phyloP scores from a whole-genome alignment of 345 rosid genomes.

The Eucalyptus regnans region DNA sequence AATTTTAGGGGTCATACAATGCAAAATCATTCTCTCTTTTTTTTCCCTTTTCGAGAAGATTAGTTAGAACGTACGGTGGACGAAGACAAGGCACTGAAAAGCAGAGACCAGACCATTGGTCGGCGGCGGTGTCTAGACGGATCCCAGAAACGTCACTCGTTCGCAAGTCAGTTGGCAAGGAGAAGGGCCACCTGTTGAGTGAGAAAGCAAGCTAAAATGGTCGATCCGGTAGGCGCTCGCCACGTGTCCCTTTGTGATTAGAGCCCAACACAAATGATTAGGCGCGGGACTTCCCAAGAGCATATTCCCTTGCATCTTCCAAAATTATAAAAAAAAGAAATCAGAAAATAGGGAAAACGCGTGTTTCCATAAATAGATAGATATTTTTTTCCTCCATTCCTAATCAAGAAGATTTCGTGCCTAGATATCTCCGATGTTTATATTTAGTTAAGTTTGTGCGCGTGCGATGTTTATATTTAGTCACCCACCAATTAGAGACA shows the following conservation, averaged over 20 bases:
- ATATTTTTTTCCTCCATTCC: neutral
- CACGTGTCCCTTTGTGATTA: neutral
- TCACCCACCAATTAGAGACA: neutral
- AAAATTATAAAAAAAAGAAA: neutral
- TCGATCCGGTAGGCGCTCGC: neutral
- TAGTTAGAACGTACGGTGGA: neutral
- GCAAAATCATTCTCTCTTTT: neutral
- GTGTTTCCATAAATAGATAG: neutral
- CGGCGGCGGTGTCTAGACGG: neutral
- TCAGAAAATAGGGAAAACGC: neutral
- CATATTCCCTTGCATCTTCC: neutral
- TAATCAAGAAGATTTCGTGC: neutral
- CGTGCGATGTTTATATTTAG: fast-evolving
- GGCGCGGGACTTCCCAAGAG: neutral
- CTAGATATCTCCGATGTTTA: neutral
- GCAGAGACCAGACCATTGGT: neutral
- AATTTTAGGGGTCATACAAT: neutral
- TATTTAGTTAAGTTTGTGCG: neutral
- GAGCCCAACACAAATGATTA: neutral
- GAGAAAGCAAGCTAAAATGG: neutral
- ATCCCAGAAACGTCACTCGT: neutral
- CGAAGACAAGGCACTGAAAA: neutral
- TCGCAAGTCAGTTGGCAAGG: neutral
- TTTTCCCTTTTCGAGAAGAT: neutral
- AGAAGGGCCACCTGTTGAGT: neutral